Base-by-base conservation (phyloP, 495 filamentous ascomycete species). In the Neurospora sp. region DNA sequence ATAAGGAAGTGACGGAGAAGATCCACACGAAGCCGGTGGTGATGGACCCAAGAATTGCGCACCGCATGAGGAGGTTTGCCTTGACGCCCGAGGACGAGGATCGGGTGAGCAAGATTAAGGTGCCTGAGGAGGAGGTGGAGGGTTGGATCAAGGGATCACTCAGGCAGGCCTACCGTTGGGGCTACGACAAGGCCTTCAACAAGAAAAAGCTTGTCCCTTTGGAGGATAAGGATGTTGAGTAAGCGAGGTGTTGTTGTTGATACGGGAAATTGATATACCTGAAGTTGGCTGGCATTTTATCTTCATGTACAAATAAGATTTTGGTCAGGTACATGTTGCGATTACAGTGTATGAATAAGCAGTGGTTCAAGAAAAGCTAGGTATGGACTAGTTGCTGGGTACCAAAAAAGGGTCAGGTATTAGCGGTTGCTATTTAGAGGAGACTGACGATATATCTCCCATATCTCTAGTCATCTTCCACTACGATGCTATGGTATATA, bases 21-120 rank as follows among this genome's bases (percentile, higher is more conserved):
- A 90, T 92, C 31, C 97, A 92, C 92, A 81, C 92, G 4, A 91
- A 92, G 71, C 88, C 90, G 20, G 82, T 98, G 16, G 90, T 93
- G 3, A 79, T 97, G 5, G 96, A 99, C 78, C 82, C 85, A 10
- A 88, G 96, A 31, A 91, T 99, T 72, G 88, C 88, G 16, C 85
- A 82, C 74, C 89, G 94, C 44, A 97, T 99, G 96, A 88, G 90
- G 72, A 89, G 85, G 72, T 96, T 94, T 79, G 86, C 89, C 78
- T 74, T 93, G 14, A 80, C 75, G 20, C 81, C 86, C 0, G 91
- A 92, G 72, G 89, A 92, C 16, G 92, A 95, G 79, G 88, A 85
- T 16, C 87, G 90, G 48, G 89, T 88, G 2, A 86, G 85, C 72
- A 83, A 83, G 73, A 89, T 94, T 70, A 84, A 83, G 35, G 84